Evolutionary conservation across 345 rosid species (phyloP).

Genomic region (Salix brachista): DNA sequence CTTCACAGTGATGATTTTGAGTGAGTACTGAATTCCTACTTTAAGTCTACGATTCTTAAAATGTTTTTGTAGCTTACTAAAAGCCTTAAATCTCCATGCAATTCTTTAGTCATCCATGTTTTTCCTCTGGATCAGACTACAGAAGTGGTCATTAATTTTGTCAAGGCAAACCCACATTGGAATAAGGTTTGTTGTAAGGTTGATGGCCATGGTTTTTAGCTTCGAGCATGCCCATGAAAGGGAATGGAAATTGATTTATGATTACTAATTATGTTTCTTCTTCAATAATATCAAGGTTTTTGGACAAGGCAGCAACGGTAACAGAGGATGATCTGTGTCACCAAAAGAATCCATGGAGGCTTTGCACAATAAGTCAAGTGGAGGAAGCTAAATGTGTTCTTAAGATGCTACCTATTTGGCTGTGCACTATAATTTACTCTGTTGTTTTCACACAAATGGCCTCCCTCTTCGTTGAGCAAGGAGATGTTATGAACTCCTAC

Average conservation of each 20-base stretch:
- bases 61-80: not conserved
- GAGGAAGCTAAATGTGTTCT: conserved; percentile 71
- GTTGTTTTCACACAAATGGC: conserved; percentile 80
- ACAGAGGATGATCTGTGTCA: conserved; percentile 41
- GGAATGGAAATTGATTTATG: not conserved
- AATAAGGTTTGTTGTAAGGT: not conserved
- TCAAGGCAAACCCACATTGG: not conserved
- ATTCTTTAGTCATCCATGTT: not conserved
- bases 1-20: conserved; percentile 50
- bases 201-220: not conserved
- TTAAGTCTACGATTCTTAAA: not conserved
- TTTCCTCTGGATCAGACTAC: not conserved
- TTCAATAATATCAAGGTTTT: conserved; percentile 28
- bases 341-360: conserved; percentile 51
- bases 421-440: conserved; percentile 67
- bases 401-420: conserved; percentile 64
- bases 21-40: conserved; percentile 18
- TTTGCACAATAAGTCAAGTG: conserved; percentile 88
- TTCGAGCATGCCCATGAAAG: not conserved
- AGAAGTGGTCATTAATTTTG: not conserved
- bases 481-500: conserved; percentile 59
- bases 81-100: not conserved
- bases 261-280: not conserved
- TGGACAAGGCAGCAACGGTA: conserved; percentile 88
- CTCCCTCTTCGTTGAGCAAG: conserved; percentile 65